Evolutionary conservation across 139 green algal species (phyloP).

Genomic region (Nannochloris sp.): DNA sequence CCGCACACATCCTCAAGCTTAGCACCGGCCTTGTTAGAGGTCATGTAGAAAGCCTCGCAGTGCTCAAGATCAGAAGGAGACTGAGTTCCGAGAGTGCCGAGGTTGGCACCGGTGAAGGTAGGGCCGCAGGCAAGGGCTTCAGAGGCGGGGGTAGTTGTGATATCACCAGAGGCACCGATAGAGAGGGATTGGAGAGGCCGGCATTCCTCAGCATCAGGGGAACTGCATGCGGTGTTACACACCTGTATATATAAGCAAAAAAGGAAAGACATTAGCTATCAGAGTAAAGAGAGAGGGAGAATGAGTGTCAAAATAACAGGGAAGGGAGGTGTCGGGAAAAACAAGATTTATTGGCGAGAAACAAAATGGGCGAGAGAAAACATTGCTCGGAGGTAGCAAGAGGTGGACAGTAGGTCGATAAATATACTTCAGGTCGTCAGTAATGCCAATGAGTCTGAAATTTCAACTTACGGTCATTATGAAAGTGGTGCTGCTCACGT

Average conservation of each 20-base stretch:
- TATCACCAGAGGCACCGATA: background rate
- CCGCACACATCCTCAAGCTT: conserved; percentile 4
- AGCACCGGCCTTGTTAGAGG: background rate
- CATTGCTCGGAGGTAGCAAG: no score
- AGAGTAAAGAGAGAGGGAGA: background rate
- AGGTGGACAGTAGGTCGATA: no score
- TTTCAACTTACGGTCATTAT: conserved; percentile 7
- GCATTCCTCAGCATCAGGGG: background rate
- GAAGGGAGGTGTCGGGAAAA: background rate
- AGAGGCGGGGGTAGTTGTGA: background rate
- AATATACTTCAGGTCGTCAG: background rate
- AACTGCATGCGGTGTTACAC: background rate
- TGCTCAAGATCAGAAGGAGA: background rate
- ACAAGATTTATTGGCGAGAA: background rate
- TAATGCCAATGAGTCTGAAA: background rate
- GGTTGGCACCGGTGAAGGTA: background rate
- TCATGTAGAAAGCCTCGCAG: background rate
- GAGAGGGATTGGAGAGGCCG: background rate
- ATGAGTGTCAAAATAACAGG: background rate
- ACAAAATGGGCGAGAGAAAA: no score
- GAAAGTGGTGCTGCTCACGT: conserved; percentile 8
- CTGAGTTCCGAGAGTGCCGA: background rate
- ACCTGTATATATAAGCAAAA: conserved; percentile 1
- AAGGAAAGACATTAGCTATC: background rate
- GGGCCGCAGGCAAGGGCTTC: background rate